phyloP scores from a whole-genome alignment of 1,139 yeast species.

The Suhomyces wounanorum region DNA sequence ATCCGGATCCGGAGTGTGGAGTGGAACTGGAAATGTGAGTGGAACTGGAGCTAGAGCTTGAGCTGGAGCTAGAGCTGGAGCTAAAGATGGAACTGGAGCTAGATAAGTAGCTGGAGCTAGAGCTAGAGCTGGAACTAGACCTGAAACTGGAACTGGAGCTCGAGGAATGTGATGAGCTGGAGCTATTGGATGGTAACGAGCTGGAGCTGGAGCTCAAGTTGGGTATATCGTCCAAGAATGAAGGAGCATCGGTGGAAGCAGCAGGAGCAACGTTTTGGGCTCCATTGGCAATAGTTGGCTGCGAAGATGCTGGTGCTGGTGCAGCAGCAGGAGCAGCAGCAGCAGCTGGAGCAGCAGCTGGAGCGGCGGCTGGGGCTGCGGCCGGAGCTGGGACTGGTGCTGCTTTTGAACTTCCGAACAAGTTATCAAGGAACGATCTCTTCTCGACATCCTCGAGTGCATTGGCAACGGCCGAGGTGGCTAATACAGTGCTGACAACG shows the following conservation, averaged over 20 bases:
- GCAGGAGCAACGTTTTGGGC: slow-evolving; percentile 1
- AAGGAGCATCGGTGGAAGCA: slow-evolving; percentile 5
- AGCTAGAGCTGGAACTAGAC: slow-evolving; percentile 13
- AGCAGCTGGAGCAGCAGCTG: slow-evolving; percentile 8
- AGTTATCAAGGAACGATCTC: slow-evolving; percentile 21
- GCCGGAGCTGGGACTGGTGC: slow-evolving; percentile 11
- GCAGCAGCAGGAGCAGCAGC: slow-evolving; percentile 5
- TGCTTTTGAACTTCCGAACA: slow-evolving; percentile 14
- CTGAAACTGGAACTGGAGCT: slow-evolving; percentile 18
- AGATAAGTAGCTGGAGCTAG: too few species aligned
- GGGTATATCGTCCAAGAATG: slow-evolving; percentile 6
- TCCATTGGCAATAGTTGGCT: slow-evolving; percentile 1
- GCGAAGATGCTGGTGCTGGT: slow-evolving; percentile 3
- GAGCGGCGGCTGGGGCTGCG: slow-evolving; percentile 10
- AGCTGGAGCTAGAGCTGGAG: neutral
- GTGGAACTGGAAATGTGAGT: neutral
- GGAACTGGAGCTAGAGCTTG: neutral
- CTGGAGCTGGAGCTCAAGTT: slow-evolving; percentile 11
- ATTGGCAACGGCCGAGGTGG: slow-evolving; percentile 22
- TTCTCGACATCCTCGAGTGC: slow-evolving; percentile 19
- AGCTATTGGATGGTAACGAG: slow-evolving; percentile 2
- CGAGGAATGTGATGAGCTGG: slow-evolving; percentile 5
- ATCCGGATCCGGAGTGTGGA: neutral
- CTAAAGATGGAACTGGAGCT: slow-evolving; percentile 11
- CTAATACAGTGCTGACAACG: slow-evolving; percentile 23